Percentiles rank a stretch among this genome's conserved stretches.
Conservation (phyloP, 495 filamentous ascomycete species). For the Bacidia rubella region DNA sequence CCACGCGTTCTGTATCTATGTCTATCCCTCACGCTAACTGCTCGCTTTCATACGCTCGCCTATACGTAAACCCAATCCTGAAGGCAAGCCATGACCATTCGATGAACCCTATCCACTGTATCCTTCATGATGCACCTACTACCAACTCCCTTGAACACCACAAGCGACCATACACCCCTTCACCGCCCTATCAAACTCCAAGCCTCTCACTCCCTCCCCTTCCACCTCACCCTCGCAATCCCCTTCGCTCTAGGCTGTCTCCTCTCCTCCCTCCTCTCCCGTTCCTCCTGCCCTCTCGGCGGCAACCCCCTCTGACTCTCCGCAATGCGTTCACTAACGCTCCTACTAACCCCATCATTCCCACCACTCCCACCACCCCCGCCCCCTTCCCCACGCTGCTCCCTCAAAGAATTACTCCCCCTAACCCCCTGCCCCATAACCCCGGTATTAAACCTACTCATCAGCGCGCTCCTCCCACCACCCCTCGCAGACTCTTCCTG, state of each 20-base stretch:
- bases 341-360: neutral
- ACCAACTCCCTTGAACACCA: too few species aligned
- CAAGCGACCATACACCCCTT: neutral
- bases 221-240: neutral
- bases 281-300: neutral
- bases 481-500: too few species aligned
- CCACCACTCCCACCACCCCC: neutral
- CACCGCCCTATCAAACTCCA: neutral
- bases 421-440: neutral
- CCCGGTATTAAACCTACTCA: neutral
- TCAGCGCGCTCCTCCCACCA: neutral
- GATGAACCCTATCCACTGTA: too few species aligned
- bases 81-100: too few species aligned
- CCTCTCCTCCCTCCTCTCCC: neutral
- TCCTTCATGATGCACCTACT: too few species aligned
- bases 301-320: neutral
- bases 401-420: neutral
- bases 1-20: too few species aligned
- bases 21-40: too few species aligned
- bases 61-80: too few species aligned
- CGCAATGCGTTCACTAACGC: neutral
- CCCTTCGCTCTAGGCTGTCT: neutral
- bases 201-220: neutral
- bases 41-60: too few species aligned
- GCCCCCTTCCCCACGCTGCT: neutral